phyloP scores from a whole-genome alignment of 495 filamentous ascomycete species.

The Annulohypoxylon stygium region DNA sequence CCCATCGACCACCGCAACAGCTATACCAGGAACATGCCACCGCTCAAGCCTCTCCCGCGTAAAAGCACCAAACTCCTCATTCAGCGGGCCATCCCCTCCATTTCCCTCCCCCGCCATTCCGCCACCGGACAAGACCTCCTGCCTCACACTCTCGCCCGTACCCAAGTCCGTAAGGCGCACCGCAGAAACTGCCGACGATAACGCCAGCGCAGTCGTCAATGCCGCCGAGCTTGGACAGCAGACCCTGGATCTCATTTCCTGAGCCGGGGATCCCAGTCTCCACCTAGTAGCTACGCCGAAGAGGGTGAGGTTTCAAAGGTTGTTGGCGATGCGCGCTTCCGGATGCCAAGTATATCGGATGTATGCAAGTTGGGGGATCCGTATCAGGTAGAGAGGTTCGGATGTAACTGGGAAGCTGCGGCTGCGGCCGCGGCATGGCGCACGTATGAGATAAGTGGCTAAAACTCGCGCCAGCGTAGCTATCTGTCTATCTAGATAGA shows the following conservation, averaged over 20 bases:
- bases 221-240: neutral
- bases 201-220: neutral
- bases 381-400: neutral
- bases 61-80: slow-evolving; percentile 55
- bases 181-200: slow-evolving; percentile 43
- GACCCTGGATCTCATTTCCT: slow-evolving; percentile 6
- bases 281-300: neutral
- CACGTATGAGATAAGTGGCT: slow-evolving; percentile 1
- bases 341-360: neutral
- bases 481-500: neutral
- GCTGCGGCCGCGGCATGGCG: neutral
- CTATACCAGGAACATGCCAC: slow-evolving; percentile 66
- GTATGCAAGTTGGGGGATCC: neutral
- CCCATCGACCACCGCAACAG: slow-evolving; percentile 63
- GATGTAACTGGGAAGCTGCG: neutral
- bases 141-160: neutral
- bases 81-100: slow-evolving; percentile 53
- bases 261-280: neutral
- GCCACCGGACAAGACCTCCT: slow-evolving; percentile 39
- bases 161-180: neutral
- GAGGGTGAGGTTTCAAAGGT: neutral
- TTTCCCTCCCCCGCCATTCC: slow-evolving; percentile 37
- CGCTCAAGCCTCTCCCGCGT: slow-evolving; percentile 55
- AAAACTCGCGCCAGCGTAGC: neutral
- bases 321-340: neutral